Evolutionary conservation across 2,329 filamentous ascomycete species (phyloP), one percentile per base, ranked within the genome.

Genomic region (Chaetomiaceae sp.): DNA sequence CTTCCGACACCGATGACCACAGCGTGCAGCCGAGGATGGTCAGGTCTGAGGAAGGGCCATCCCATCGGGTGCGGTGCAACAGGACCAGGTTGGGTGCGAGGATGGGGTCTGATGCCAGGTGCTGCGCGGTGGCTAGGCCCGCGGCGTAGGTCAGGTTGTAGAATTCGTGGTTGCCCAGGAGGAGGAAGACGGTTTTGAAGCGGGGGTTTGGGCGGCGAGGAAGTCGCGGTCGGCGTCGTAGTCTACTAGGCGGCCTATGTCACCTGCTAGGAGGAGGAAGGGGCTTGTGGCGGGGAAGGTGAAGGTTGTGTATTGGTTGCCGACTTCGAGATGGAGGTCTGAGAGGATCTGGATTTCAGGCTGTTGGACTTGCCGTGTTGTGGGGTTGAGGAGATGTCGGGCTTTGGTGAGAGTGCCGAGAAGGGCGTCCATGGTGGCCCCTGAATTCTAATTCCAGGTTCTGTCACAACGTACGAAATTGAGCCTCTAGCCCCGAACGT

Each of bases 1-100:
- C 63, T 0, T 67, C 55, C 0, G 74, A 67, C 5, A 84, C 70
- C 0, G 63, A 56, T 1, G 78, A 81, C 75, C 79, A 82, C 0
- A 84, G 67, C 2, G 78, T 81, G 55, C 77, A 82, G 5, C 80
- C 80, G 2, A 83, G 62, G 3, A 83, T 63, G 3, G 72, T 77
- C n/a, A 81, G 46, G 20, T 60, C 60, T 0, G 72, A 71, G 2
- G 63, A 63, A 1, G 66, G 61, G 16, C 71, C 56, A 41, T 75
- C 70, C 55, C 68, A 72, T 6, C 69, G 58, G 16, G 63, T 63
- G 16, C 68, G 66, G 55, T 80, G 63, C 33, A 81, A 59, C 4
- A 81, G 57, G 4, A 71, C 62, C 10, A 79, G 46, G 30, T 65
- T 70, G 0, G 66, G 67, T 0, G 47, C 48, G 12, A 78, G 58